phyloP scores from a whole-genome alignment of 106 monocot genomes.

The Acorus gramineus region DNA sequence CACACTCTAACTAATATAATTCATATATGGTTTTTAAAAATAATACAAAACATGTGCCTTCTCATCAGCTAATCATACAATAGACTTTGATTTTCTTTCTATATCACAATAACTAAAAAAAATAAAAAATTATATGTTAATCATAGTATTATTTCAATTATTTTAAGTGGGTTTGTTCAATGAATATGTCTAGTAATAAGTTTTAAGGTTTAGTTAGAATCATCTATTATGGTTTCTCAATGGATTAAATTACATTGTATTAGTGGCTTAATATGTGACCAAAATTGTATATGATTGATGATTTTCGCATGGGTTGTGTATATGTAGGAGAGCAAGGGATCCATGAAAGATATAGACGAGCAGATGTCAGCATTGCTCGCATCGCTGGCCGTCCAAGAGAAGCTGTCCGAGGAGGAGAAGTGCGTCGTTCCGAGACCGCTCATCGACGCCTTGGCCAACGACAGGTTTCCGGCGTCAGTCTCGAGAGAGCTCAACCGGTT shows the following conservation, averaged over 20 bases:
- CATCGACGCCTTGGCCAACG: conserved; percentile 18
- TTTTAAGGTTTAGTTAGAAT: too few relatives aligned
- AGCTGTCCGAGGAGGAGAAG: conserved; percentile 26
- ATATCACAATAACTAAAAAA: too few relatives aligned
- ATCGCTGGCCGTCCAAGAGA: conserved; percentile 26
- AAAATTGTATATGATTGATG: neutral
- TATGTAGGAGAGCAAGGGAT: neutral
- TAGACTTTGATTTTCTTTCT: too few relatives aligned
- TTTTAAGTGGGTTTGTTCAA: too few relatives aligned
- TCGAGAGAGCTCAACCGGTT: conserved; percentile 30
- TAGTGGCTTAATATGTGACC: neutral
- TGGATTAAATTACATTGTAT: neutral
- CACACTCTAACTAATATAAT: neutral
- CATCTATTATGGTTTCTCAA: neutral
- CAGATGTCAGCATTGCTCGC: conserved; percentile 18
- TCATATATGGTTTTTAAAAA: too few relatives aligned
- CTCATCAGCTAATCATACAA: too few relatives aligned
- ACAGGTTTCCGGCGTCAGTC: conserved; percentile 22
- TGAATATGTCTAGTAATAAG: too few relatives aligned
- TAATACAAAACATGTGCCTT: too few relatives aligned
- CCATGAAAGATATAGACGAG: neutral
- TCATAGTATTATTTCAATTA: too few relatives aligned
- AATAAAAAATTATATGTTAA: too few relatives aligned
- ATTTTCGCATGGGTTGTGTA: neutral
- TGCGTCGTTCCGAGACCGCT: conserved; percentile 33